Conservation (phyloP, 2,329 filamentous ascomycete species). For the Juglanconis oblonga region DNA sequence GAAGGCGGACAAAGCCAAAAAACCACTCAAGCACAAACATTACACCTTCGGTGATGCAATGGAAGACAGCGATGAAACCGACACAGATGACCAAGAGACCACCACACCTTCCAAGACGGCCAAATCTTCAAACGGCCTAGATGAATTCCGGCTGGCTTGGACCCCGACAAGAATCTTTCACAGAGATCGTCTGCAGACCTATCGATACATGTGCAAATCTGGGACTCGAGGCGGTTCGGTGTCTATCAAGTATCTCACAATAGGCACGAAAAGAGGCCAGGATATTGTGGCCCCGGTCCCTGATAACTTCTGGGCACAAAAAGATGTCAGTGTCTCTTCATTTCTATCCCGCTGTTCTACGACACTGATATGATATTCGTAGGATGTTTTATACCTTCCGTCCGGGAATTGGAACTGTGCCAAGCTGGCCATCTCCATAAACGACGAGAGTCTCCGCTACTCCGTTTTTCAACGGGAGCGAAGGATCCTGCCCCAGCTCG, state of each 20-base stretch:
- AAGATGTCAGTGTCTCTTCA: neutral
- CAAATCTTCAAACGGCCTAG: neutral
- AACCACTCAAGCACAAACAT: no score
- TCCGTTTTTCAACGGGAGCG: neutral
- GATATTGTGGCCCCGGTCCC: no score
- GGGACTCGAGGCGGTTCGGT: no score
- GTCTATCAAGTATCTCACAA: conserved; percentile 6
- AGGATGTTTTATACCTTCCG: neutral
- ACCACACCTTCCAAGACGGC: neutral
- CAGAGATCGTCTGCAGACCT: neutral
- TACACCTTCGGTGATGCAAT: no score
- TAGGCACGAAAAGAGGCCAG: neutral
- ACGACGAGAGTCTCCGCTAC: neutral
- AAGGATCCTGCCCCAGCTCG: neutral
- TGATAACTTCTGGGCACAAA: neutral
- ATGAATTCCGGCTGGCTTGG: neutral
- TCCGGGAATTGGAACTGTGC: conserved; percentile 8
- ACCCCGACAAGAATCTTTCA: neutral
- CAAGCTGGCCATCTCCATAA: neutral
- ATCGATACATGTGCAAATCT: neutral
- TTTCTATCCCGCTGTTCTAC: no score
- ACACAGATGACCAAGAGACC: no score
- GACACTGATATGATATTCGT: neutral
- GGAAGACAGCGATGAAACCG: no score
- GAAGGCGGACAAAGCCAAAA: no score